phyloP scores from a whole-genome alignment of 306 rosid species.

The Amphicarpaea edgeworthii region DNA sequence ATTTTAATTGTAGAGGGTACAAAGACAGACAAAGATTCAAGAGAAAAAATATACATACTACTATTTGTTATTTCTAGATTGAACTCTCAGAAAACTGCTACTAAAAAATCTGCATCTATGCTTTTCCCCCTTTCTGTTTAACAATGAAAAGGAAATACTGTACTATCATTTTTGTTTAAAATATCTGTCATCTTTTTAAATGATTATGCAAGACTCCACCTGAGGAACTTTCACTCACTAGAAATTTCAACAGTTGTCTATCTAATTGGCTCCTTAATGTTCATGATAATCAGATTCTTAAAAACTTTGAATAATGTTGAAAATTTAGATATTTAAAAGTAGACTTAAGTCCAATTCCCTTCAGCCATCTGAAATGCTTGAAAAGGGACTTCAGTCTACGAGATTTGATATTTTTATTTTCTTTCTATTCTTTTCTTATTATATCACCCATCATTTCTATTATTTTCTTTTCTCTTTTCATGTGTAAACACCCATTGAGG shows the following conservation, averaged over 20 bases:
- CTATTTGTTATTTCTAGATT: slow-evolving; percentile 3
- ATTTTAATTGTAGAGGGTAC: background rate
- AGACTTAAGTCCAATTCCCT: background rate
- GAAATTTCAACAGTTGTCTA: background rate
- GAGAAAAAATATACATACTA: background rate
- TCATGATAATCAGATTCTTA: background rate
- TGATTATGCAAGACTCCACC: background rate
- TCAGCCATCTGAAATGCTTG: background rate
- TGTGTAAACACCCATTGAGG: too few relatives aligned
- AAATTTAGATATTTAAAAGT: background rate
- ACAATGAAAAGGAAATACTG: slow-evolving; percentile 3
- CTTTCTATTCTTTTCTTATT: too few relatives aligned
- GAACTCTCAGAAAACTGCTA: background rate
- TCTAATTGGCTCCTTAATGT: background rate
- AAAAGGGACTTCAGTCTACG: background rate
- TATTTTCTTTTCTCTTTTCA: too few relatives aligned
- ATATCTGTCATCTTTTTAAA: background rate
- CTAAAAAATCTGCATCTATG: slow-evolving; percentile 21
- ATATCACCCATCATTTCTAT: too few relatives aligned
- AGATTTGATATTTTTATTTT: background rate
- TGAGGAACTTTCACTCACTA: background rate
- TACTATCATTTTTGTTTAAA: background rate
- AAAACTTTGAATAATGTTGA: background rate
- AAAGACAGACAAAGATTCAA: background rate
- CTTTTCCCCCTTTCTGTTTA: background rate